Evolutionary conservation across 176 grass and related monocot genomes (phyloP).

Genomic region (Metroxylon sagu): DNA sequence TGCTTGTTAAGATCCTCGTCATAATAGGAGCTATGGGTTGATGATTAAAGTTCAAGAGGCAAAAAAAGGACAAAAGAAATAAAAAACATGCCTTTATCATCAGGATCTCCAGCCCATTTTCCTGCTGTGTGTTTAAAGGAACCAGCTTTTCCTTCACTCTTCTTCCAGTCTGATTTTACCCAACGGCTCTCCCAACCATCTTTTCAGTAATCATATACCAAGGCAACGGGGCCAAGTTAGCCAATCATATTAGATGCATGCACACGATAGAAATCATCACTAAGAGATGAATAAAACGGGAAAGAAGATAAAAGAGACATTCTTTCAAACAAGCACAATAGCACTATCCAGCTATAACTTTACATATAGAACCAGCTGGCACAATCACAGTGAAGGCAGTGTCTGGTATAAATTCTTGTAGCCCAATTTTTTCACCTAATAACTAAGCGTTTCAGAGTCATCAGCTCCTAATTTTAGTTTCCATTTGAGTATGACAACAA

Average conservation of each 20-base stretch:
- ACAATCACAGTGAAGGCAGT: no score
- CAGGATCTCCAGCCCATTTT: conserved; percentile 75
- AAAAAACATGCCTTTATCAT: conserved; percentile 72
- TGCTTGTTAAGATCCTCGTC: no score
- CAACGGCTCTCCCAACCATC: conserved; percentile 77
- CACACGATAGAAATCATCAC: neutral
- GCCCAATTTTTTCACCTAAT: no score
- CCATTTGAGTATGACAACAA: no score
- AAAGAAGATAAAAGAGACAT: neutral
- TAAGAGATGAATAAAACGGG: neutral
- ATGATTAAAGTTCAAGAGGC: no score
- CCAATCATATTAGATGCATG: neutral
- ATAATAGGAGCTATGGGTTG: neutral
- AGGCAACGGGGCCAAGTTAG: neutral
- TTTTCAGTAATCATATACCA: conserved; percentile 18
- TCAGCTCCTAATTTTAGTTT: no score
- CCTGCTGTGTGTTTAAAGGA: conserved; percentile 77
- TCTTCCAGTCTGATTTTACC: conserved; percentile 97
- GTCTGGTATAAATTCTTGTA: no score
- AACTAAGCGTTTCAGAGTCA: no score
- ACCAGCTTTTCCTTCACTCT: conserved; percentile 92
- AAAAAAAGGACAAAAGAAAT: neutral
- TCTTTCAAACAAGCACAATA: neutral
- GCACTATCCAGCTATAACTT: no score
- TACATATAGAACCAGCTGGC: no score